phyloP scores from a whole-genome alignment of 768 basidiomycete genomes.

The Suillus placidus region DNA sequence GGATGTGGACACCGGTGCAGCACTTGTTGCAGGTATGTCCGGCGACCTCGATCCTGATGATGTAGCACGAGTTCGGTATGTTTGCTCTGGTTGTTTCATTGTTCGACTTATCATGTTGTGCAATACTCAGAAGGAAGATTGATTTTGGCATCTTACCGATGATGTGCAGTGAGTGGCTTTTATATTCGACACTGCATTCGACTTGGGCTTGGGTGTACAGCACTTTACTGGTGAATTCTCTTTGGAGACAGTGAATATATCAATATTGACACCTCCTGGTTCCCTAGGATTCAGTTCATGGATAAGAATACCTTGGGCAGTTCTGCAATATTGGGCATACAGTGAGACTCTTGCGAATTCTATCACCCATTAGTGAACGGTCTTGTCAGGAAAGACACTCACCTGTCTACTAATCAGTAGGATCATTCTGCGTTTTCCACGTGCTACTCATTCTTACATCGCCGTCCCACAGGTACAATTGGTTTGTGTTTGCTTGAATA shows the following conservation, averaged over 20 bases:
- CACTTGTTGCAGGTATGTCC: constrained; percentile 49
- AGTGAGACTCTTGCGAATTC: constrained; percentile 38
- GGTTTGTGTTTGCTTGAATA: constrained; percentile 38
- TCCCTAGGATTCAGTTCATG: constrained; percentile 74
- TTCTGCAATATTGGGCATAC: constrained; percentile 70
- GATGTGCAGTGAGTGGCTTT: constrained; percentile 62
- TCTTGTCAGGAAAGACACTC: constrained; percentile 51
- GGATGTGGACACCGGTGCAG: constrained; percentile 65
- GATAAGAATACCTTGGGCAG: constrained; percentile 74
- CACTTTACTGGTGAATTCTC: constrained; percentile 53
- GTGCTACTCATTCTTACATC: background rate
- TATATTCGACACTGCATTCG: background rate
- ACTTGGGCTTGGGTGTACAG: constrained; percentile 30
- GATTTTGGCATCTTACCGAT: constrained; percentile 68
- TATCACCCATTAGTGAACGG: constrained; percentile 1
- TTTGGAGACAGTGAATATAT: background rate
- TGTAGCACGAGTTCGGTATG: constrained; percentile 52
- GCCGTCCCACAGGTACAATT: constrained; percentile 55
- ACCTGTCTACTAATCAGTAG: constrained; percentile 68
- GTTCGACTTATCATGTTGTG: background rate
- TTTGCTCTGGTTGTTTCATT: background rate
- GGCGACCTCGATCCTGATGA: constrained; percentile 53
- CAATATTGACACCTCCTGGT: background rate
- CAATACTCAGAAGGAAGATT: constrained; percentile 52
- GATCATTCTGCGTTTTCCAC: constrained; percentile 18